Conservation (phyloP, 2,329 filamentous ascomycete genomes). For the Cladosporium sp. region DNA sequence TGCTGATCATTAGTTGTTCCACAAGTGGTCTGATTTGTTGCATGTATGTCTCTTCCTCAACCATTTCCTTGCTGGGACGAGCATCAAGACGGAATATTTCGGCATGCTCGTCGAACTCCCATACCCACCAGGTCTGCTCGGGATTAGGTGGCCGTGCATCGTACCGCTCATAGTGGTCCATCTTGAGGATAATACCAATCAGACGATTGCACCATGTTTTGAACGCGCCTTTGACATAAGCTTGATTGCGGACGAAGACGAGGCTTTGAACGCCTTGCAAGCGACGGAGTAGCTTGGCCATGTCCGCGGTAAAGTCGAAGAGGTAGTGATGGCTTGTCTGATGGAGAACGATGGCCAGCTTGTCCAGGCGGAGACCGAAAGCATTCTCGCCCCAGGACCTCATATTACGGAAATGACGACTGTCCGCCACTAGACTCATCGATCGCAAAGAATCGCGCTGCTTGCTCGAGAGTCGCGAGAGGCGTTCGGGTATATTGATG, state of each 20-base stretch:
- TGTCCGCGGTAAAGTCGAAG: constrained; percentile 30
- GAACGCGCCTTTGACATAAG: constrained; percentile 34
- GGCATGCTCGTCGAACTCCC: constrained; percentile 29
- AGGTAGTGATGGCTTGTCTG: constrained; percentile 31
- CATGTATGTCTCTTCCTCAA: constrained; percentile 37
- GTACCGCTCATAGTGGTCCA: constrained; percentile 39
- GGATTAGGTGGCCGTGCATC: constrained; percentile 27
- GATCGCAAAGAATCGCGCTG: constrained; percentile 31
- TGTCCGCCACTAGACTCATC: constrained; percentile 29
- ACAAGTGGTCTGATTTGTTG: constrained; percentile 34
- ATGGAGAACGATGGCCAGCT: constrained; percentile 31
- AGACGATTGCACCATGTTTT: constrained; percentile 37
- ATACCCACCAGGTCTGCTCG: constrained; percentile 38
- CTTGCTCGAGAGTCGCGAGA: constrained; percentile 23
- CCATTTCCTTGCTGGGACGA: constrained; percentile 23
- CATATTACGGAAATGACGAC: constrained; percentile 29
- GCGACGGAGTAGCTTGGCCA: constrained; percentile 32
- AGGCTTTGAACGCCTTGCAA: constrained; percentile 32
- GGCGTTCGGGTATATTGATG: constrained; percentile 25
- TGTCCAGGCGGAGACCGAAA: constrained; percentile 31
- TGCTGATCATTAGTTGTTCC: constrained; percentile 31
- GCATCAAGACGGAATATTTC: constrained; percentile 31
- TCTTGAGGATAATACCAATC: constrained; percentile 37
- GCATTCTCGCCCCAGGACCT: constrained; percentile 30
- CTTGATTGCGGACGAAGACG: constrained; percentile 33